phyloP scores from a whole-genome alignment of 768 basidiomycete genomes.

The Lentinula edodes region DNA sequence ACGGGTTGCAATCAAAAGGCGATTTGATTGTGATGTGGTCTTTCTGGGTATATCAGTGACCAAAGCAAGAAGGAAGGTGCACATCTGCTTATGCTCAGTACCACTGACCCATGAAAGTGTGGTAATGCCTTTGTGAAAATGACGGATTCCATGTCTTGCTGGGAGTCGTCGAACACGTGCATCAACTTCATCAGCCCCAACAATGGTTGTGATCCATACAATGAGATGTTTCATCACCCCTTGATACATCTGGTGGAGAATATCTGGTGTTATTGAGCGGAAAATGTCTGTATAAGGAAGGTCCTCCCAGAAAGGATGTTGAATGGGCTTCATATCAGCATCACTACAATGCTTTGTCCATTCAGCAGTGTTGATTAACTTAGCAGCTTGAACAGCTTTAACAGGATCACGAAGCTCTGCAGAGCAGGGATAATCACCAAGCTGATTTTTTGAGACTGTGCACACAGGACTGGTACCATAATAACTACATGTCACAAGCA shows the following conservation, averaged over 20 bases:
- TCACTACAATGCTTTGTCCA: slow-evolving; percentile 7
- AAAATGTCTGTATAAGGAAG: slow-evolving; percentile 19
- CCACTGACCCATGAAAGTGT: slow-evolving; percentile 15
- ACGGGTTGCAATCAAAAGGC: slow-evolving; percentile 14
- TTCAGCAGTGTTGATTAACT: not conserved
- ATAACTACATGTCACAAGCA: slow-evolving; percentile 11
- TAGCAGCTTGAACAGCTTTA: not conserved
- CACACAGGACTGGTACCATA: slow-evolving; percentile 12
- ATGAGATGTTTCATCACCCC: too few relatives aligned
- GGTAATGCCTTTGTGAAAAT: slow-evolving; percentile 24
- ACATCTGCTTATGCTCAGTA: slow-evolving; percentile 12
- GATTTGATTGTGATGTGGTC: not conserved
- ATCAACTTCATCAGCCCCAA: too few relatives aligned
- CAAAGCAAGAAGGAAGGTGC: slow-evolving; percentile 15
- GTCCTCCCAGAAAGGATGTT: slow-evolving; percentile 19
- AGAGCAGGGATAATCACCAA: not conserved
- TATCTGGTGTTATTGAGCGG: slow-evolving; percentile 15
- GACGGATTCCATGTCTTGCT: slow-evolving; percentile 19
- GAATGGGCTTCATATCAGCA: slow-evolving; percentile 13
- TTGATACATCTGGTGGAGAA: slow-evolving; percentile 19
- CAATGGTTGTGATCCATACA: too few relatives aligned
- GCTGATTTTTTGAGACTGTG: not conserved
- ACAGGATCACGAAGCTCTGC: not conserved
- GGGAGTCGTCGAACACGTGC: slow-evolving; percentile 11
- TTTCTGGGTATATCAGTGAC: slow-evolving; percentile 14